Conservation (phyloP, 306 rosid genomes). For the Hippophae gyantsensis region DNA sequence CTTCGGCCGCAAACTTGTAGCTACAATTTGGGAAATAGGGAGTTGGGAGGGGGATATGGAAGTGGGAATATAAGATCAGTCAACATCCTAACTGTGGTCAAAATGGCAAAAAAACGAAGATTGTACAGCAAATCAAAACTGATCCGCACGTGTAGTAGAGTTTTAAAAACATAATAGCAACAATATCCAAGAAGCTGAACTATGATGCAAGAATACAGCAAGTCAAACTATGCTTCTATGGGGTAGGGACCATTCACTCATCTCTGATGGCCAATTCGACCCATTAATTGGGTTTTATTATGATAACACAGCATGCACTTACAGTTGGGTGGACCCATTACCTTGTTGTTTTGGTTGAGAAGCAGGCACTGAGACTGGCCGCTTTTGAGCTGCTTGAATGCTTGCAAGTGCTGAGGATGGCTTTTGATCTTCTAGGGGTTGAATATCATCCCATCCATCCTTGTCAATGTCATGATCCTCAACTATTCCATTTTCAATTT, state of each 20-base stretch:
- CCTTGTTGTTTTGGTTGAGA: constrained; percentile 69
- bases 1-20: constrained; percentile 43
- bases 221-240: no score
- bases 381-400: constrained; percentile 94
- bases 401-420: constrained; percentile 68
- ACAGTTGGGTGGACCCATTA: constrained; percentile 12
- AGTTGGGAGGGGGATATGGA: not conserved
- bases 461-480: constrained; percentile 64
- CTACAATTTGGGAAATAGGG: constrained; percentile 20
- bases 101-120: no score
- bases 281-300: not conserved
- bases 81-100: no score
- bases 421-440: constrained; percentile 72
- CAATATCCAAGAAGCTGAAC: no score
- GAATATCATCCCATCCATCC: constrained; percentile 95
- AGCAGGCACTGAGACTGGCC: constrained; percentile 63
- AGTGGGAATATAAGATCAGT: no score
- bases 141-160: no score
- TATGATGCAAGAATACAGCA: no score
- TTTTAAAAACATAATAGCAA: no score
- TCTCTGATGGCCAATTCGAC: no score
- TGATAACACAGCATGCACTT: not conserved
- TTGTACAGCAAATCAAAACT: no score
- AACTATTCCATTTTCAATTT: constrained; percentile 70
- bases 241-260: no score